Conservation (phyloP, 129 eudicot species). For the Erigeron canadensis region DNA sequence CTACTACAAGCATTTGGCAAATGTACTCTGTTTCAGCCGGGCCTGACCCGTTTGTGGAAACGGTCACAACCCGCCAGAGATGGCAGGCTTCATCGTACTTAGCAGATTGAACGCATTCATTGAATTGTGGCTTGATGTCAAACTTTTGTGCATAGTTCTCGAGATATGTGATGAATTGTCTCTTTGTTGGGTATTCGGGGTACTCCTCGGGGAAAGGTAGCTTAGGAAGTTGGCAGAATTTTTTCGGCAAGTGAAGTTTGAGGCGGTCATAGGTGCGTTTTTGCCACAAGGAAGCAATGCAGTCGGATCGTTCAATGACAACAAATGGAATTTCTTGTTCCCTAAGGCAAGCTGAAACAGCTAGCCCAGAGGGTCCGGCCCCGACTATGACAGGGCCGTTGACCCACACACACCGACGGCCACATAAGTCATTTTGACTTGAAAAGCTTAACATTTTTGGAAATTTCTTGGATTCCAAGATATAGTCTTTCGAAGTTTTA, state of each 20-base stretch:
- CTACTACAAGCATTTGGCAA: conserved; percentile 90
- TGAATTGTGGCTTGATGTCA: conserved; percentile 70
- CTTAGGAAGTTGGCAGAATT: conserved; percentile 81
- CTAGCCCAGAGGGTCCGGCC: conserved; percentile 93
- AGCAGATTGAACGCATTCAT: conserved; percentile 73
- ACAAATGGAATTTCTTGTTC: conserved; percentile 83
- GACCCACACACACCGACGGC: conserved; percentile 88
- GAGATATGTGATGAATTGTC: conserved; percentile 69
- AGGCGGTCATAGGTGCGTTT: conserved; percentile 75
- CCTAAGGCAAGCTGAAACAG: conserved; percentile 77
- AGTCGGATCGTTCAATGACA: conserved; percentile 66
- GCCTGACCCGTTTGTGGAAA: conserved; percentile 31
- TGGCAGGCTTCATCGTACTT: conserved; percentile 71
- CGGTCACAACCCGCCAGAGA: conserved; percentile 64
- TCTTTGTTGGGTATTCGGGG: conserved; percentile 83
- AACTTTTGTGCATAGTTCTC: conserved; percentile 64
- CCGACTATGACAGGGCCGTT: conserved; percentile 77
- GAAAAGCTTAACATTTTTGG: conserved; percentile 53
- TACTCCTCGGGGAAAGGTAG: conserved; percentile 71
- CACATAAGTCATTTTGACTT: conserved; percentile 24
- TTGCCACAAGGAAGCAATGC: conserved; percentile 92
- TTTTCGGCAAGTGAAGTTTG: conserved; percentile 81
- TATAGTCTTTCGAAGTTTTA: not conserved
- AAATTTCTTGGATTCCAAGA: conserved; percentile 16
- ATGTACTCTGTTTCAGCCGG: conserved; percentile 73